Conservation (phyloP, 1,284 basidiomycete genomes). For the Anthracocystis panici-leucophaei region DNA sequence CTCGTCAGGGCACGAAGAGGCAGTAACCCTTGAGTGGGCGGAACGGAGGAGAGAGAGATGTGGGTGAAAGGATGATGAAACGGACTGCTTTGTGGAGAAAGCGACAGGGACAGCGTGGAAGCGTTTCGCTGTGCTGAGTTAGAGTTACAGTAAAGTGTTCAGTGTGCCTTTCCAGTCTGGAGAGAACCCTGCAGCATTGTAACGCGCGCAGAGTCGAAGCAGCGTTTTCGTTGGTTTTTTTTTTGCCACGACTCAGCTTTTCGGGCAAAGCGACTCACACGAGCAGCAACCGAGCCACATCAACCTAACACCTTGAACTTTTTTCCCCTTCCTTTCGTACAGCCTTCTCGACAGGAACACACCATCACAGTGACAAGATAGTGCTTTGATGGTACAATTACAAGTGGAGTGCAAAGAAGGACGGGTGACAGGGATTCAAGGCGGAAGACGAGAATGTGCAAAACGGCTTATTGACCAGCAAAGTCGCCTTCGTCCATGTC, state of each 20-base stretch:
- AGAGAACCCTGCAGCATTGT: constrained; percentile 16
- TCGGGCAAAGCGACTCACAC: constrained; percentile 1
- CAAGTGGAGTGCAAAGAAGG: not conserved
- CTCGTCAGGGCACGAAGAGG: not conserved
- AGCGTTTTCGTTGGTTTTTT: no score
- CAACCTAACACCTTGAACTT: not conserved
- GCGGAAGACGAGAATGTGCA: not conserved
- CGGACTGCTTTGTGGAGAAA: constrained; percentile 29
- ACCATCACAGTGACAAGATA: not conserved
- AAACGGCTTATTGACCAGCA: constrained; percentile 10
- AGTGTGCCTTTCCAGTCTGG: not conserved
- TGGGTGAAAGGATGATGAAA: not conserved
- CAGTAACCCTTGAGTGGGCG: not conserved
- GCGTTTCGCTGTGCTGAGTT: not conserved
- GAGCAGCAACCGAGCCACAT: not conserved
- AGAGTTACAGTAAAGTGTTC: no score
- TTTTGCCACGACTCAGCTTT: constrained; percentile 19
- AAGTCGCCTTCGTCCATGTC: constrained; percentile 67
- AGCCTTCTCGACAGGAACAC: not conserved
- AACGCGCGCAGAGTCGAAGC: no score
- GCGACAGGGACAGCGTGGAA: constrained; percentile 25
- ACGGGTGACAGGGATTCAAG: not conserved
- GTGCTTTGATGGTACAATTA: constrained; percentile 1
- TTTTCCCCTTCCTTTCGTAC: not conserved
- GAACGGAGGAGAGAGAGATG: not conserved